phyloP scores from a whole-genome alignment of 2,329 filamentous ascomycete genomes.

The Fusarium citri region DNA sequence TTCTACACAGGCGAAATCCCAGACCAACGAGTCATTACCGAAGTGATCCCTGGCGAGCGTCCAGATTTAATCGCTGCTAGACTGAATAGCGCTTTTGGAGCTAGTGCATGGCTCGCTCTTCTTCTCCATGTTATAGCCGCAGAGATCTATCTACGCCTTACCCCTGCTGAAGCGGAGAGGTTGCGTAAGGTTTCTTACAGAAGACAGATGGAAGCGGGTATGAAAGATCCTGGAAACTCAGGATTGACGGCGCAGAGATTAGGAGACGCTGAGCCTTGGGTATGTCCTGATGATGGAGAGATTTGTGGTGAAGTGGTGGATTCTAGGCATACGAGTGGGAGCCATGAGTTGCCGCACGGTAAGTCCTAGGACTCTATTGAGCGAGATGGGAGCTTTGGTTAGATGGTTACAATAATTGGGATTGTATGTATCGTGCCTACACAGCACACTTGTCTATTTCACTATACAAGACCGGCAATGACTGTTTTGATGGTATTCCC shows the following conservation, averaged over 20 bases:
- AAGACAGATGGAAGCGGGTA: conserved; percentile 65
- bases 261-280: conserved; percentile 38
- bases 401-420: neutral
- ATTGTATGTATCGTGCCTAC: neutral
- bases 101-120: conserved; percentile 64
- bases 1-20: conserved; percentile 49
- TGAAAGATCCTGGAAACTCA: conserved; percentile 60
- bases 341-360: neutral
- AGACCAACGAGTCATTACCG: conserved; percentile 42
- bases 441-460: no score
- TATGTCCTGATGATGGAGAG: conserved; percentile 1
- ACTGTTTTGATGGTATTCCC: neutral
- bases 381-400: neutral
- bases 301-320: neutral
- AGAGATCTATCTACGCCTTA: conserved; percentile 63
- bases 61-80: conserved; percentile 54
- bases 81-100: conserved; percentile 62
- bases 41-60: conserved; percentile 47
- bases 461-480: neutral
- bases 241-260: conserved; percentile 54
- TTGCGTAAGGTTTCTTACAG: conserved; percentile 67
- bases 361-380: neutral
- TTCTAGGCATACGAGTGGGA: neutral
- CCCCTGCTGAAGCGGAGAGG: conserved; percentile 64
- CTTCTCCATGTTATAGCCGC: conserved; percentile 61